A percentile compares a stretch with the other conserved stretches of the same genome.
These are phyloP conservation scores for Plectosphaerella plurivora DNA, from an alignment of 2,329 filamentous ascomycete genomes.

Conservation along the genomic window DNA sequence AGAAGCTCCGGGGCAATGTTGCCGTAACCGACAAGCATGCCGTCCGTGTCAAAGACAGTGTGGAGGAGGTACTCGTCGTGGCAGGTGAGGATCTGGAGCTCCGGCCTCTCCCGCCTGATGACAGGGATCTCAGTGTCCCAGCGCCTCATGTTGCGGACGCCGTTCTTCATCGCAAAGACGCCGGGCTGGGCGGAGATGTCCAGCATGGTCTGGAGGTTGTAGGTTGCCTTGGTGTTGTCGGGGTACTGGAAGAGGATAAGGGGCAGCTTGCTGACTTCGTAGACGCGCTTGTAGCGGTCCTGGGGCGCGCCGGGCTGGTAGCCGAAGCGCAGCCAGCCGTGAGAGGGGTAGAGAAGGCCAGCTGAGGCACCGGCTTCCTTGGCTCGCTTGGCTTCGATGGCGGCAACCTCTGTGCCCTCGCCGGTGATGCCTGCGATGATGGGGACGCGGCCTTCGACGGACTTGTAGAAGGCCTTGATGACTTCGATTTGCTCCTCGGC, in stretches of 20 bases:
- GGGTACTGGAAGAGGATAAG: constrained; percentile 51
- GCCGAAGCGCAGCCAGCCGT: constrained; percentile 51
- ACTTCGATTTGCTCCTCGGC: constrained; percentile 42
- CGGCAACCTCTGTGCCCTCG: constrained; percentile 48
- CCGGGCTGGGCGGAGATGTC: constrained; percentile 48
- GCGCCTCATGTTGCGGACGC: constrained; percentile 51
- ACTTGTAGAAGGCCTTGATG: constrained; percentile 48
- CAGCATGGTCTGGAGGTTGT: constrained; percentile 45
- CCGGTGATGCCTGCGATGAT: constrained; percentile 50
- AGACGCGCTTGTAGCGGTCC: constrained; percentile 45
- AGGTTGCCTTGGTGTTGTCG: constrained; percentile 48
- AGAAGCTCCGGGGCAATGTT: constrained; percentile 47
- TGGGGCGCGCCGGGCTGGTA: constrained; percentile 48
- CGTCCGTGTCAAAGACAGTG: constrained; percentile 47
- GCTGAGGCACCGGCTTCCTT: constrained; percentile 45
- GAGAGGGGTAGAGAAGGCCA: constrained; percentile 46
- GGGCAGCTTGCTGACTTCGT: constrained; percentile 42
- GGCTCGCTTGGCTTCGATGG: constrained; percentile 44
- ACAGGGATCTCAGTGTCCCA: constrained; percentile 53
- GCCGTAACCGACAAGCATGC: constrained; percentile 50
- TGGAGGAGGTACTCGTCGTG: constrained; percentile 50
- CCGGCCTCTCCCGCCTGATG: constrained; percentile 41
- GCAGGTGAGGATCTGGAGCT: constrained; percentile 45
- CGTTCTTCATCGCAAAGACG: constrained; percentile 53
- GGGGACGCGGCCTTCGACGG: constrained; percentile 42